Percentiles rank a stretch among this genome's conserved stretches.
phyloP scores from a whole-genome alignment of 805 yeast genomes.

The Ogataea paradorogensis region DNA sequence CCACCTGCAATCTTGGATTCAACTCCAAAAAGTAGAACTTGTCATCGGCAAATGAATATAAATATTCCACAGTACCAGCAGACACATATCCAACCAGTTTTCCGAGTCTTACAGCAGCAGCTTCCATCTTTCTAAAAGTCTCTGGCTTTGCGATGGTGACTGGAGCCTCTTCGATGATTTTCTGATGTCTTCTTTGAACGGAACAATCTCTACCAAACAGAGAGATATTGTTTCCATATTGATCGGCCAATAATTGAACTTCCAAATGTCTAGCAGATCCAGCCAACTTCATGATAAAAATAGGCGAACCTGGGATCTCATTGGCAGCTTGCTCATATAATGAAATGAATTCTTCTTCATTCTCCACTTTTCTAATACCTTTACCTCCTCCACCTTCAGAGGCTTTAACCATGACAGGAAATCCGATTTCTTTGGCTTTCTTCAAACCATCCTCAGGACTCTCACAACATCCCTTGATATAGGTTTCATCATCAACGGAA shows the following conservation, averaged over 20 bases:
- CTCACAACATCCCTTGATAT: slow-evolving; percentile 83
- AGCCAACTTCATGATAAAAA: slow-evolving; percentile 95
- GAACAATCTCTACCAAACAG: slow-evolving; percentile 99
- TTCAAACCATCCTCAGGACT: slow-evolving; percentile 85
- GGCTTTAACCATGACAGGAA: slow-evolving; percentile 98
- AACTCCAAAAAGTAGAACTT: slow-evolving; percentile 94
- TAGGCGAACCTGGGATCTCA: slow-evolving; percentile 98
- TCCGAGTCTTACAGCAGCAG: slow-evolving; percentile 97
- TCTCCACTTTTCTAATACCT: slow-evolving; percentile 95
- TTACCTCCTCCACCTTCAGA: slow-evolving; percentile 99
- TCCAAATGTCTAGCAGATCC: slow-evolving; percentile 98
- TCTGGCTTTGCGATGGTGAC: slow-evolving; percentile 88
- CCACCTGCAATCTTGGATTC: slow-evolving; percentile 98
- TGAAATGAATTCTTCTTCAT: slow-evolving; percentile 71
- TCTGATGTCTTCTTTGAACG: slow-evolving; percentile 99
- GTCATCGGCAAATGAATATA: slow-evolving; percentile 90
- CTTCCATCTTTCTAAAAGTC: slow-evolving; percentile 89
- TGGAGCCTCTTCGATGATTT: slow-evolving; percentile 98
- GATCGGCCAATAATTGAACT: slow-evolving; percentile 96
- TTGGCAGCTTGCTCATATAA: slow-evolving; percentile 91
- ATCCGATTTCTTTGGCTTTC: slow-evolving; percentile 85
- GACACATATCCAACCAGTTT: slow-evolving; percentile 96
- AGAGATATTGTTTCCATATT: slow-evolving; percentile 96
- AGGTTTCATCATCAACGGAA: slow-evolving; percentile 80
- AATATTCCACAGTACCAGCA: slow-evolving; percentile 98